Conservation (phyloP, 805 yeast genomes). For the Ogataea pignaliae region DNA sequence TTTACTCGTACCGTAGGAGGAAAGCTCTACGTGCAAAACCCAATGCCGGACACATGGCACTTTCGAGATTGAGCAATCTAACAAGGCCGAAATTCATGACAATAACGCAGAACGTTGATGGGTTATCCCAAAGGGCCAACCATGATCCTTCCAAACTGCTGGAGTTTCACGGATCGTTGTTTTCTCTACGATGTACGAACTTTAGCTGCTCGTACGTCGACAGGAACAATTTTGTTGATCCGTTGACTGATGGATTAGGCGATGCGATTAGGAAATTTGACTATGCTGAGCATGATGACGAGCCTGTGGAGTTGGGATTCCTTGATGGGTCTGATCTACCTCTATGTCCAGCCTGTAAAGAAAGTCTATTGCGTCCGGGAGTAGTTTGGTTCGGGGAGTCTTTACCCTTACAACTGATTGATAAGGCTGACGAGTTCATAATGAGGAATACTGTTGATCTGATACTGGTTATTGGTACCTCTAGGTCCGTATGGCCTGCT, state of each 20-base stretch:
- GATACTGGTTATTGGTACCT: slow-evolving; percentile 79
- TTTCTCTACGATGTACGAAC: slow-evolving; percentile 68
- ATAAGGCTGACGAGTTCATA: slow-evolving; percentile 67
- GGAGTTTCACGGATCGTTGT: slow-evolving; percentile 78
- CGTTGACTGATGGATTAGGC: slow-evolving; percentile 42
- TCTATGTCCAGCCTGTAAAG: slow-evolving; percentile 69
- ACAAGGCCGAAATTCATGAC: slow-evolving; percentile 44
- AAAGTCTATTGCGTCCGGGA: slow-evolving; percentile 73
- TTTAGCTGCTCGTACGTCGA: slow-evolving; percentile 66
- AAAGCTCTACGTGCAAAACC: slow-evolving; percentile 66
- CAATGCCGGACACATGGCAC: slow-evolving; percentile 66
- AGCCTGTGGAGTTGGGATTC: slow-evolving; percentile 21
- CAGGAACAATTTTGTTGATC: slow-evolving; percentile 47
- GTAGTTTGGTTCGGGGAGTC: slow-evolving; percentile 97
- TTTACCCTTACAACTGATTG: slow-evolving; percentile 58
- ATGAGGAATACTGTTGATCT: slow-evolving; percentile 56
- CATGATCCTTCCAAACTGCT: slow-evolving; percentile 50
- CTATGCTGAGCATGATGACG: slow-evolving; percentile 18
- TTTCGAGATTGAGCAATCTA: slow-evolving; percentile 55
- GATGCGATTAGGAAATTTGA: slow-evolving; percentile 7
- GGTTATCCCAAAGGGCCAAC: slow-evolving; percentile 61
- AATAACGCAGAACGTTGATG: slow-evolving; percentile 83
- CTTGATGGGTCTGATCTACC: slow-evolving; percentile 57
- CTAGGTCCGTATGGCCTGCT: slow-evolving; percentile 87
- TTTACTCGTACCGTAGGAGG: slow-evolving; percentile 65